Evolutionary conservation across 116 monocot species (phyloP).

Genomic region (Dioscorea cayenensis): DNA sequence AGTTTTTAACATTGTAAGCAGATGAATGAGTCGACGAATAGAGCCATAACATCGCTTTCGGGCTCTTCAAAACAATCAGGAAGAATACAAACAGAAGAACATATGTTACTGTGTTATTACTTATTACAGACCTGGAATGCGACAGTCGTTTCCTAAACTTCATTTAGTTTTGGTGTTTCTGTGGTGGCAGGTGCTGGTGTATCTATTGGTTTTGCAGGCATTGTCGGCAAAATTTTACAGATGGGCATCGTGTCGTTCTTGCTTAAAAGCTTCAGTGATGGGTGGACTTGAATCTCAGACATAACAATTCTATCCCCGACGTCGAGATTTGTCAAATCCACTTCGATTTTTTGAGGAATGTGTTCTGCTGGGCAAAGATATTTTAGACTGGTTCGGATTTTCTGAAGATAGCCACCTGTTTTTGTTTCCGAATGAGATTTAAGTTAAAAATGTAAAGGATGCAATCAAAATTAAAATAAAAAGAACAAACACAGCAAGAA

Average conservation of each 20-base stretch:
- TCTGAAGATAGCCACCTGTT: slow-evolving; percentile 84
- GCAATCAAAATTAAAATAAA: background rate
- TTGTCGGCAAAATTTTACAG: slow-evolving; percentile 58
- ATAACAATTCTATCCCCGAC: slow-evolving; percentile 57
- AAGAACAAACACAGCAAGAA: background rate
- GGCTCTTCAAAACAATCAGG: too few relatives aligned
- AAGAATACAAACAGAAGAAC: too few relatives aligned
- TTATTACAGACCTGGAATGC: too few relatives aligned
- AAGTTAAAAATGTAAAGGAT: background rate
- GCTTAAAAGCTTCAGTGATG: slow-evolving; percentile 64
- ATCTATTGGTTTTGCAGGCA: slow-evolving; percentile 28
- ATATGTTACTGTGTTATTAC: too few relatives aligned
- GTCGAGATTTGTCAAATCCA: slow-evolving; percentile 63
- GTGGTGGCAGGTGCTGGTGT: background rate
- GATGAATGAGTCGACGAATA: too few relatives aligned
- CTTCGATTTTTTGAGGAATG: slow-evolving; percentile 78
- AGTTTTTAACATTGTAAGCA: too few relatives aligned
- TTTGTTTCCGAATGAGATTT: background rate
- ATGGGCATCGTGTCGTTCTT: slow-evolving; percentile 48
- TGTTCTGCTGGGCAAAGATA: slow-evolving; percentile 68
- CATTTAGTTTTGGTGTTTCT: background rate
- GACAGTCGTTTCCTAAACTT: background rate
- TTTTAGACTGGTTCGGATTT: slow-evolving; percentile 49
- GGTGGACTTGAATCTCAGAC: slow-evolving; percentile 49
- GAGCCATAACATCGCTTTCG: too few relatives aligned